phyloP scores from a whole-genome alignment of 176 grass and related monocot species.

The Raddia guianensis region DNA sequence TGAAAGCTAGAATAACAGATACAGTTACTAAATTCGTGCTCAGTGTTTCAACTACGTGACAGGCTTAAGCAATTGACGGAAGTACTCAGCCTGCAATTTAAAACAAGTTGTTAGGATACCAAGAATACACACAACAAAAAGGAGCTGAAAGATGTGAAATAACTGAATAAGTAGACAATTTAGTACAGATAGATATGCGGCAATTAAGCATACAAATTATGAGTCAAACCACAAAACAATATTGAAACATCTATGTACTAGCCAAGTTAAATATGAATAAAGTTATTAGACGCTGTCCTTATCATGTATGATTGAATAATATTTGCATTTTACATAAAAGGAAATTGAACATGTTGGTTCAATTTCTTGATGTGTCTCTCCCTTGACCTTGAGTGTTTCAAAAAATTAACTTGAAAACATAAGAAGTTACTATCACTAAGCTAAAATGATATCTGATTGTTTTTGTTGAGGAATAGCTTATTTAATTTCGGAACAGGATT shows the following conservation, averaged over 20 bases:
- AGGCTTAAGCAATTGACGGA: slow-evolving; percentile 95
- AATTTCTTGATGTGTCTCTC: not conserved
- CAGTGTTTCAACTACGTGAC: slow-evolving; percentile 67
- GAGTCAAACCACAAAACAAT: not conserved
- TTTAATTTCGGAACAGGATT: not conserved
- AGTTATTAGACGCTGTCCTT: not conserved
- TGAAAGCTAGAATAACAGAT: slow-evolving; percentile 21
- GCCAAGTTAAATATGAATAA: not conserved
- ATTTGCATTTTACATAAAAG: slow-evolving; percentile 3
- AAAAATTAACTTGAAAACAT: not conserved
- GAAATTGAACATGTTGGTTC: not conserved
- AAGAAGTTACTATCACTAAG: slow-evolving; percentile 2
- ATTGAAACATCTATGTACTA: not conserved
- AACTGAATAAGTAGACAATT: slow-evolving; percentile 14
- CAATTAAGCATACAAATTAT: not conserved
- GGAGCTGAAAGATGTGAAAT: slow-evolving; percentile 22
- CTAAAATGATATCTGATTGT: not conserved
- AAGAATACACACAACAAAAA: slow-evolving; percentile 13
- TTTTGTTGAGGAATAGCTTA: not conserved
- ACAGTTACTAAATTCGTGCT: slow-evolving; percentile 14
- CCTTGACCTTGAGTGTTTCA: not conserved
- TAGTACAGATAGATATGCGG: not conserved
- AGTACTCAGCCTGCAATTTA: slow-evolving; percentile 81
- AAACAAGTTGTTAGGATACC: slow-evolving; percentile 32
- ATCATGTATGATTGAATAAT: not conserved